These are phyloP conservation scores for Vigna radiata DNA, from an alignment of 306 rosid genomes.

Conservation along the genomic window DNA sequence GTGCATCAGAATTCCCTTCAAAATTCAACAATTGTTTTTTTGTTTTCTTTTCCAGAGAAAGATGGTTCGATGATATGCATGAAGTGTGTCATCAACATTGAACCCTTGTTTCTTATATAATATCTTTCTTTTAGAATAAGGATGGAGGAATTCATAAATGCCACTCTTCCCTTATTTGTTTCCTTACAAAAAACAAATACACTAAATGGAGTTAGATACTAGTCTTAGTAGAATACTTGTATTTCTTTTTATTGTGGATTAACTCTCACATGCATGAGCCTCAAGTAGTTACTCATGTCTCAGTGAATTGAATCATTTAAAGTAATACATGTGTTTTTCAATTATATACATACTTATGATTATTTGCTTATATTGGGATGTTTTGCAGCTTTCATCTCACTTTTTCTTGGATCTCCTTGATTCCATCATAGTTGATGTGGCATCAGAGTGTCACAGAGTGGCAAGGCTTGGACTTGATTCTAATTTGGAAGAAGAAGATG, in stretches of 20 bases:
- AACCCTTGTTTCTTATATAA: background rate
- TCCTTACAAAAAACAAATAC: conserved; percentile 7
- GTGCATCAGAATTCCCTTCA: background rate
- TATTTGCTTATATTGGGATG: conserved; percentile 44
- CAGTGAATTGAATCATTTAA: conserved; percentile 30
- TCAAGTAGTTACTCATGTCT: conserved; percentile 26
- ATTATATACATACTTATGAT: background rate
- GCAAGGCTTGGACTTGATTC: conserved; percentile 92
- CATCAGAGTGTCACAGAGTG: conserved; percentile 95
- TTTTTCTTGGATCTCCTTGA: conserved; percentile 85
- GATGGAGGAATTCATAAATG: conserved; percentile 26
- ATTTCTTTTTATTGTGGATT: conserved; percentile 11
- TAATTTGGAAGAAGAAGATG: conserved; percentile 94
- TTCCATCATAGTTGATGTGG: conserved; percentile 88
- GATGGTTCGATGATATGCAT: conserved; percentile 2
- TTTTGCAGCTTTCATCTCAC: conserved; percentile 80
- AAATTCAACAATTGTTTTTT: background rate
- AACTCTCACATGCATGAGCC: conserved; percentile 11
- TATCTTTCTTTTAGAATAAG: conserved; percentile 33
- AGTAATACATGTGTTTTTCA: conserved; percentile 1
- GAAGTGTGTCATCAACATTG: conserved; percentile 14
- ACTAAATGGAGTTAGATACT: conserved; percentile 11
- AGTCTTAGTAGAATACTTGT: background rate
- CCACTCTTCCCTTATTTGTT: conserved; percentile 5
- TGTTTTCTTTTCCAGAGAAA: background rate